Percentiles rank a stretch among this genome's conserved stretches.
These are phyloP conservation scores for Aspergillus coremiiformis DNA, from an alignment of 495 filamentous ascomycete genomes.

Conservation along the genomic window DNA sequence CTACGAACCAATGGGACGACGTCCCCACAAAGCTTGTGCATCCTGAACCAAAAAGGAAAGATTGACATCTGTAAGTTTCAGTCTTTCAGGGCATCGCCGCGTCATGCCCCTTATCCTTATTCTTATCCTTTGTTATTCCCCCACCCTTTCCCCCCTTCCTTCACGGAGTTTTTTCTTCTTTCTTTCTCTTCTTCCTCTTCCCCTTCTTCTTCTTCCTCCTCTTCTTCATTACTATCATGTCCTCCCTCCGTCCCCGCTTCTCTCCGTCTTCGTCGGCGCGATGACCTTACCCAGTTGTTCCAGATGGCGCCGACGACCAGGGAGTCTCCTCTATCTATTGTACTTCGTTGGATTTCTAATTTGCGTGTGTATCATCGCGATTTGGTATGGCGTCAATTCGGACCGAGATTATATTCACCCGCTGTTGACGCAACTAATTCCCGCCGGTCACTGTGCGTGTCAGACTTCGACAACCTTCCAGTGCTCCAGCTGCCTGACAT, in stretches of 20 bases:
- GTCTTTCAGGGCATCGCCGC: neutral
- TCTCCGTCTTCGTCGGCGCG: constrained; percentile 2
- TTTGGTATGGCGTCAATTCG: constrained; percentile 38
- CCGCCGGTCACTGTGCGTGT: constrained; percentile 36
- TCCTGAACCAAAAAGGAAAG: neutral
- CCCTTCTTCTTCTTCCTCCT: neutral
- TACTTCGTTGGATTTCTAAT: constrained; percentile 16
- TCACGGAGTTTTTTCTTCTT: neutral
- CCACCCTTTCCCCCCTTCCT: constrained; percentile 2
- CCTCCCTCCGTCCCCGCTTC: neutral
- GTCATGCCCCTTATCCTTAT: neutral
- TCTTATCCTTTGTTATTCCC: neutral
- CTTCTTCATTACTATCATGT: constrained; percentile 11
- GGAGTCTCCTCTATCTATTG: constrained; percentile 18
- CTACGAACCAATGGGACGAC: neutral
- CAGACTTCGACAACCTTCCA: constrained; percentile 35
- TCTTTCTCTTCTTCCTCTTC: constrained; percentile 5
- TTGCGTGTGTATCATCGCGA: constrained; percentile 15
- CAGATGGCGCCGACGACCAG: constrained; percentile 19
- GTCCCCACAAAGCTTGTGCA: neutral
- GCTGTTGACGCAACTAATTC: constrained; percentile 33
- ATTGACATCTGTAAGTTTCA: neutral
- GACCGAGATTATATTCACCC: constrained; percentile 34
- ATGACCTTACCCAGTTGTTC: constrained; percentile 22
- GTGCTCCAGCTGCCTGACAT: constrained; percentile 34